These are phyloP conservation scores for Trichosanthes truncata DNA, from an alignment of 306 rosid species.

Conservation along the genomic window DNA sequence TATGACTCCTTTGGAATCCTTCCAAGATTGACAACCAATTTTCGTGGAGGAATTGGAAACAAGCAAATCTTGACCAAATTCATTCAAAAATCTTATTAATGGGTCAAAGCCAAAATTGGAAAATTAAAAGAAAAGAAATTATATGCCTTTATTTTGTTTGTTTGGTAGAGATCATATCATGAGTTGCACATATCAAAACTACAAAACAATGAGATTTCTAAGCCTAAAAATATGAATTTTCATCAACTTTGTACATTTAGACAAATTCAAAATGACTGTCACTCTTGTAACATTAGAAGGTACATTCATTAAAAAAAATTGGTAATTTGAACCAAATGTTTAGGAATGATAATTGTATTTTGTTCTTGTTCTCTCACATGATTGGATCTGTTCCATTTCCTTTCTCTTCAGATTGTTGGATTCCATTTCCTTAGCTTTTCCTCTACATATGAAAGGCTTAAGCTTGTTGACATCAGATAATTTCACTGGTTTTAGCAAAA, in stretches of 20 bases:
- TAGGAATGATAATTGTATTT: slow-evolving; percentile 11
- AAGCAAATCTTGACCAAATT: not conserved
- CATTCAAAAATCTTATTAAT: not conserved
- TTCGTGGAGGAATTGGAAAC: slow-evolving; percentile 1
- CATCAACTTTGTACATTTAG: not conserved
- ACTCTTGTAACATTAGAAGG: not conserved
- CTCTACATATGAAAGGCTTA: slow-evolving; percentile 57
- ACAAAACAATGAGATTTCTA: not conserved
- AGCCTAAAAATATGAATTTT: not conserved
- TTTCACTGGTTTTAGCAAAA: slow-evolving; percentile 70
- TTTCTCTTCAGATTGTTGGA: slow-evolving; percentile 19
- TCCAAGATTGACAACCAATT: slow-evolving; percentile 2
- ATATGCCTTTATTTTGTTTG: not conserved
- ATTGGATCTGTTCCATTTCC: slow-evolving; percentile 23
- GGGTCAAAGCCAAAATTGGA: not conserved
- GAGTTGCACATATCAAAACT: not conserved
- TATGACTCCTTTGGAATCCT: not conserved
- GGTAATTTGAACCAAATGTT: not conserved
- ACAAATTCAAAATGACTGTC: not conserved
- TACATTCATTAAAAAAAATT: not conserved
- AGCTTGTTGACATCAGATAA: slow-evolving; percentile 67
- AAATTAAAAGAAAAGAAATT: not conserved
- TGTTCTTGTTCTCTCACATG: slow-evolving; percentile 31
- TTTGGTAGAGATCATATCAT: slow-evolving; percentile 1
- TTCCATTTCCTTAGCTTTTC: slow-evolving; percentile 29